Conservation (phyloP, 2,329 filamentous ascomycete genomes). For the Talaromyces sp. region DNA sequence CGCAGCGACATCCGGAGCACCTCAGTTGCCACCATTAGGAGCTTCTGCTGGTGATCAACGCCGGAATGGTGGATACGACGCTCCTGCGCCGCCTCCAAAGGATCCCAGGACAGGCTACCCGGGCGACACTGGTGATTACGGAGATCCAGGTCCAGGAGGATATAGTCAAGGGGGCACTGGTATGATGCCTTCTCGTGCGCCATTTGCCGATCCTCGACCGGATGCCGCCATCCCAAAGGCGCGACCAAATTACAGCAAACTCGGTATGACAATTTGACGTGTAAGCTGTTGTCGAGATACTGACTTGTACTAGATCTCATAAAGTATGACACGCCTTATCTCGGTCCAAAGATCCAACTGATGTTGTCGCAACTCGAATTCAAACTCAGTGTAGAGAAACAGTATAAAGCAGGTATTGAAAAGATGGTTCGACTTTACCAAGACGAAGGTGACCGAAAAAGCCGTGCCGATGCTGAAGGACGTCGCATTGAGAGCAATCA, state of each 20-base stretch:
- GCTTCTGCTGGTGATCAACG: constrained; percentile 40
- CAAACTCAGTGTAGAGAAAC: constrained; percentile 97
- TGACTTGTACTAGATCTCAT: constrained; percentile 70
- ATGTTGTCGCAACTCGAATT: constrained; percentile 99
- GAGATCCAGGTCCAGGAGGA: constrained; percentile 50
- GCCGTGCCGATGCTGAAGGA: constrained; percentile 85
- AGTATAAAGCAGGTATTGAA: constrained; percentile 97
- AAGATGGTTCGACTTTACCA: constrained; percentile 98
- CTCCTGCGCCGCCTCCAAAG: constrained; percentile 70
- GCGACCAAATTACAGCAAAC: constrained; percentile 89
- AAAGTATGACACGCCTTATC: constrained; percentile 94
- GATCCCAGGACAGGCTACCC: constrained; percentile 50
- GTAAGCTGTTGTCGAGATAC: neutral
- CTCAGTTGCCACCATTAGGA: constrained; percentile 13
- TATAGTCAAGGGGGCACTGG: constrained; percentile 63
- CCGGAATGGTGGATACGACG: constrained; percentile 40
- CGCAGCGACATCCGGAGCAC: constrained; percentile 47
- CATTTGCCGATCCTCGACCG: constrained; percentile 71
- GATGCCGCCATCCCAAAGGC: constrained; percentile 66
- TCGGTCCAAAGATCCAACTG: constrained; percentile 95
- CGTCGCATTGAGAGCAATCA: constrained; percentile 92
- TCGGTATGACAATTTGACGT: constrained; percentile 60
- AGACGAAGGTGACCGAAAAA: constrained; percentile 96
- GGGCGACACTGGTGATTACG: constrained; percentile 62
- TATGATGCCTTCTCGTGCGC: constrained; percentile 76